Conservation (phyloP, 352 stramenopile genomes). For the Blastocystis sp. region DNA sequence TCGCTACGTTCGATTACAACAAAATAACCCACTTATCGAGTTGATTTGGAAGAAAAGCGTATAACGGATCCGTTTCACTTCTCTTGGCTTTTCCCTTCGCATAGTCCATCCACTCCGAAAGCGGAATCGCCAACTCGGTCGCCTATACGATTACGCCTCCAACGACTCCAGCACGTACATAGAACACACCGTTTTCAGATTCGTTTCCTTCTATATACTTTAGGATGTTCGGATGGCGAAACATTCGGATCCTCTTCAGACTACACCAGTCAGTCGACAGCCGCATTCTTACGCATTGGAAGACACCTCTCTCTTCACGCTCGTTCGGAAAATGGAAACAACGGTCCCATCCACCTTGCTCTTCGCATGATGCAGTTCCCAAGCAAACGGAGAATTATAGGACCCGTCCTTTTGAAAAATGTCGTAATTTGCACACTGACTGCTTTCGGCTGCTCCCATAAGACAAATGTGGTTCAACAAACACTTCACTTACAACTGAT, state of each 20-base stretch:
- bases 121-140: constrained; percentile 40
- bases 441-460: constrained; percentile 52
- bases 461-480: background rate
- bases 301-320: background rate
- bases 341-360: constrained; percentile 32
- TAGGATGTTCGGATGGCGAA: constrained; percentile 46
- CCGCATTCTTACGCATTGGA: constrained; percentile 10
- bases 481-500: background rate
- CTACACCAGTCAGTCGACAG: background rate
- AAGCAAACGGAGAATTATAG: constrained; percentile 38
- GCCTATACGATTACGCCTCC: background rate
- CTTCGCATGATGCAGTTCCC: constrained; percentile 52
- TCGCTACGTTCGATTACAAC: background rate
- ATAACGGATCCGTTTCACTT: constrained; percentile 15
- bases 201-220: constrained; percentile 57
- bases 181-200: constrained; percentile 50
- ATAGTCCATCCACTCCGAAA: constrained; percentile 47
- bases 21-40: constrained; percentile 14
- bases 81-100: constrained; percentile 27
- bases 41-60: constrained; percentile 19
- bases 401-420: constrained; percentile 43
- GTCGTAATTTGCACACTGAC: constrained; percentile 45
- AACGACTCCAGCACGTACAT: constrained; percentile 18
- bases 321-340: constrained; percentile 45
- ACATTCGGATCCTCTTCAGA: constrained; percentile 53